Conservation (phyloP, 2,329 filamentous ascomycete species). For the Alternaria consortialis region DNA sequence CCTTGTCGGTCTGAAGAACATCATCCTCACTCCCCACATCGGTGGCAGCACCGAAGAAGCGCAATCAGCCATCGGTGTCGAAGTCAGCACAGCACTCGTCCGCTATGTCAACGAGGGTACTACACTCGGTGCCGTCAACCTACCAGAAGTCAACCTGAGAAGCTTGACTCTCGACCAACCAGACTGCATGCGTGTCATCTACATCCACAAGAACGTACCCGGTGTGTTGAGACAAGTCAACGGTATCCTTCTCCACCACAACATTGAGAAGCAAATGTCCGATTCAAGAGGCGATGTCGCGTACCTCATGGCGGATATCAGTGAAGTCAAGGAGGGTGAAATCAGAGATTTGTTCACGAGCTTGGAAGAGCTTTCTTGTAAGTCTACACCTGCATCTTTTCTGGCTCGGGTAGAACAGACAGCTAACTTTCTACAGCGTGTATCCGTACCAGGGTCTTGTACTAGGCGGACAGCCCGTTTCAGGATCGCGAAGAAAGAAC, state of each 20-base stretch:
- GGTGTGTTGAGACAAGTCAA: slow-evolving; percentile 96
- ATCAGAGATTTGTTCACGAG: slow-evolving; percentile 87
- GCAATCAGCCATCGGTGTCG: slow-evolving; percentile 92
- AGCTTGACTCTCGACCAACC: slow-evolving; percentile 90
- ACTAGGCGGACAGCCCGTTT: slow-evolving; percentile 32
- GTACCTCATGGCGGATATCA: slow-evolving; percentile 98
- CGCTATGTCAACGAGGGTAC: slow-evolving; percentile 96
- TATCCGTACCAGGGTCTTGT: slow-evolving; percentile 60
- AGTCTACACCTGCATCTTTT: slow-evolving; percentile 48
- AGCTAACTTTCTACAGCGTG: slow-evolving; percentile 31
- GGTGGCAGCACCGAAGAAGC: slow-evolving; percentile 98
- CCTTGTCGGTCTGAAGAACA: slow-evolving; percentile 83
- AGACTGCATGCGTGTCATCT: slow-evolving; percentile 91
- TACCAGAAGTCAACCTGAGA: slow-evolving; percentile 92
- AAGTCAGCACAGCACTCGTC: slow-evolving; percentile 87
- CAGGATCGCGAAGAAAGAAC: background rate
- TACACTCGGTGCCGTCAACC: slow-evolving; percentile 90
- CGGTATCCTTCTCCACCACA: slow-evolving; percentile 91
- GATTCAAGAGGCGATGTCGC: slow-evolving; percentile 93
- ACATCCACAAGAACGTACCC: slow-evolving; percentile 95
- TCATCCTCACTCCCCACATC: slow-evolving; percentile 96
- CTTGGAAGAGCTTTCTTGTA: slow-evolving; percentile 82
- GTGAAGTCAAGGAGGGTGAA: slow-evolving; percentile 79
- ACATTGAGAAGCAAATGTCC: slow-evolving; percentile 98
- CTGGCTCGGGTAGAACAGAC: background rate